Evolutionary conservation across 768 basidiomycete genomes (phyloP).

Genomic region (Butyriboletus loyo): DNA sequence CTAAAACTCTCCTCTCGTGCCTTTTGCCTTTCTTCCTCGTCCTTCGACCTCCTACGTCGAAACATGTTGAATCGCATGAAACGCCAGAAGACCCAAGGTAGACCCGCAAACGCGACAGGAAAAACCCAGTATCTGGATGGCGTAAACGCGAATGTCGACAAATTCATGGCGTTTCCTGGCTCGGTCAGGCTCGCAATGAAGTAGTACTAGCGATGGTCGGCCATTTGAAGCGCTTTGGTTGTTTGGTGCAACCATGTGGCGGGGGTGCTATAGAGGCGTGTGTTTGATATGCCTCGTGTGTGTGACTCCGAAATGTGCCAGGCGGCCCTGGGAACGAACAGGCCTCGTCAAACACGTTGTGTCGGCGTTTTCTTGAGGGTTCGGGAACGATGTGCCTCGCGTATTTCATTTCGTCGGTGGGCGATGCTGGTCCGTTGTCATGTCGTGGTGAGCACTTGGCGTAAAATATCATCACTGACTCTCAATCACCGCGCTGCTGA

Average conservation of each 20-base stretch:
- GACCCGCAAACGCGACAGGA: slow-evolving; percentile 28
- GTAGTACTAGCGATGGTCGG: slow-evolving; percentile 13
- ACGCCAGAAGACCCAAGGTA: slow-evolving; percentile 24
- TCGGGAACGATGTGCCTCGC: slow-evolving; percentile 12
- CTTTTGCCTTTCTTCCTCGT: slow-evolving; percentile 20
- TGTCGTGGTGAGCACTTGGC: slow-evolving; percentile 6
- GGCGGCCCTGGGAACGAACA: slow-evolving; percentile 12
- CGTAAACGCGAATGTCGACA: slow-evolving; percentile 25
- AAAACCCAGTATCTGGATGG: slow-evolving; percentile 28
- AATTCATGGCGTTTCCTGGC: slow-evolving; percentile 26
- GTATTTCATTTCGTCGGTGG: slow-evolving; percentile 18
- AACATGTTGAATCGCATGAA: background rate
- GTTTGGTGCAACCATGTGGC: slow-evolving; percentile 29
- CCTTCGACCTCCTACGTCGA: slow-evolving; percentile 6
- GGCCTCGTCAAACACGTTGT: slow-evolving; percentile 19
- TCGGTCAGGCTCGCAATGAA: slow-evolving; percentile 20
- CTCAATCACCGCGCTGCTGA: slow-evolving; percentile 19
- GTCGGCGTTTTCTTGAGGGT: slow-evolving; percentile 9
- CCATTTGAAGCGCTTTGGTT: slow-evolving; percentile 25
- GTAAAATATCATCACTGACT: slow-evolving; percentile 2
- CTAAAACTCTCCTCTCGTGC: slow-evolving; percentile 10
- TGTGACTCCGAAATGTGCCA: slow-evolving; percentile 1
- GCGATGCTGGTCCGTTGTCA: slow-evolving; percentile 2
- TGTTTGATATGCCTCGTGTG: slow-evolving; percentile 24
- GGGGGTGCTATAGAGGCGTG: slow-evolving; percentile 23